Conservation (phyloP, 2,329 filamentous ascomycete genomes). For the Cytospora mali region DNA sequence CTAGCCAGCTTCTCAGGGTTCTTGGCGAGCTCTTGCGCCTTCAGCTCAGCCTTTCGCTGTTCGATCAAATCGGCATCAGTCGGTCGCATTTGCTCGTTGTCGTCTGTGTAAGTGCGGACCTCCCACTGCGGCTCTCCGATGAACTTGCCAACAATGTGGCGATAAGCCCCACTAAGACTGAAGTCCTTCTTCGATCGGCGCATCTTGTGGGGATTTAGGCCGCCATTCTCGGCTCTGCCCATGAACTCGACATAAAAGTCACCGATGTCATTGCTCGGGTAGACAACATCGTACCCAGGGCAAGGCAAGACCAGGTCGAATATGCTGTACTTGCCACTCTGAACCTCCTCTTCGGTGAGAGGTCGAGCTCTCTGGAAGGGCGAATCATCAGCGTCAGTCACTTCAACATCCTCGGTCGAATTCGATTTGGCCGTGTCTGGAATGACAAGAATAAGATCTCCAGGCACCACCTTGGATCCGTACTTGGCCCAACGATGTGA, state of each 20-base stretch:
- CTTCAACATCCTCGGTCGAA: conserved; percentile 64
- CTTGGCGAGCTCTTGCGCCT: conserved; percentile 28
- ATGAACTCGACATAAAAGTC: conserved; percentile 86
- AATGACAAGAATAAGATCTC: conserved; percentile 74
- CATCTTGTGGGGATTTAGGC: conserved; percentile 84
- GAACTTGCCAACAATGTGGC: conserved; percentile 78
- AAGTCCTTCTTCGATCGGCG: conserved; percentile 82
- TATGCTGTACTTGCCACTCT: conserved; percentile 75
- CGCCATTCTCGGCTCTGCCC: conserved; percentile 74
- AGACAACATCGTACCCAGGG: conserved; percentile 88
- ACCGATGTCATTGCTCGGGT: conserved; percentile 83
- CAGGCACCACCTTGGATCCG: conserved; percentile 74
- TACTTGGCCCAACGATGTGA: conserved; percentile 79
- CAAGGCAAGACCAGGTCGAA: conserved; percentile 89
- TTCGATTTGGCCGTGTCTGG: conserved; percentile 40
- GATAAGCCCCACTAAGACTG: conserved; percentile 85
- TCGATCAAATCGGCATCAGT: conserved; percentile 79
- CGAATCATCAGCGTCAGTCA: conserved; percentile 50
- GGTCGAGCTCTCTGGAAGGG: conserved; percentile 63
- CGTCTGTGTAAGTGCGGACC: conserved; percentile 68
- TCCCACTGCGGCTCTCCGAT: conserved; percentile 66
- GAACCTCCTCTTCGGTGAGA: conserved; percentile 76
- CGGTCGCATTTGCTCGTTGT: conserved; percentile 81
- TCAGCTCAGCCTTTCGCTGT: conserved; percentile 40
- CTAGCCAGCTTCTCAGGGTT: conserved; percentile 32